Evolutionary conservation across 2,329 filamentous ascomycete genomes (phyloP).

Genomic region (Alternaria infectoria): DNA sequence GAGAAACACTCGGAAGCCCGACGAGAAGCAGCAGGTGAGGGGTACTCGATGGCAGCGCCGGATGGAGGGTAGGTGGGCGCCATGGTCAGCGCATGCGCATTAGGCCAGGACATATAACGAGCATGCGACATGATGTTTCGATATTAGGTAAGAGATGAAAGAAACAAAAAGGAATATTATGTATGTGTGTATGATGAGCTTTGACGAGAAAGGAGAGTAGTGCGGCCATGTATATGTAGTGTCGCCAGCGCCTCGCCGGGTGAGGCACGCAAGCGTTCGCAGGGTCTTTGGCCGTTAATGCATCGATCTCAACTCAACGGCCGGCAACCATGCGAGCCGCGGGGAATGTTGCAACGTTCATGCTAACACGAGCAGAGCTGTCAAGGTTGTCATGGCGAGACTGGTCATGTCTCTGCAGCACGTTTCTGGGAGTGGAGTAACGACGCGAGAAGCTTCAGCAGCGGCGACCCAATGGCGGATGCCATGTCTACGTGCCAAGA

Average conservation of each 20-base stretch:
- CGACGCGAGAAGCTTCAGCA: conserved; percentile 17
- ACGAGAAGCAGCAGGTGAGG: conserved; percentile 41
- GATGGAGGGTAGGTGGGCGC: conserved; percentile 46
- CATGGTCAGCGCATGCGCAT: conserved; percentile 43
- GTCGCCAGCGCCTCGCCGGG: conserved; percentile 9
- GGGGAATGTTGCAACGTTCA: conserved; percentile 29
- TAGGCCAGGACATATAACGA: conserved; percentile 44
- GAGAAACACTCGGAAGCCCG: conserved; percentile 42
- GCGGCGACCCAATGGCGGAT: conserved; percentile 27
- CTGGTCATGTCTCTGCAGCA: conserved; percentile 38
- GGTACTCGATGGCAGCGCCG: conserved; percentile 42
- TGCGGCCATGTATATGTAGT: conserved; percentile 45
- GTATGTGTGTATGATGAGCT: conserved; percentile 32
- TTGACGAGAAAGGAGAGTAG: conserved; percentile 29
- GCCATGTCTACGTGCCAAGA: conserved; percentile 22
- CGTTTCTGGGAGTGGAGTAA: conserved; percentile 23
- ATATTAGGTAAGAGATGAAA: conserved; percentile 12
- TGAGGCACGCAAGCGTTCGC: conserved; percentile 15
- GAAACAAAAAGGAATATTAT: conserved; percentile 37
- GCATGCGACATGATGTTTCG: conserved; percentile 41
- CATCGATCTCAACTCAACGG: conserved; percentile 28
- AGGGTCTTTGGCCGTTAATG: conserved; percentile 25
- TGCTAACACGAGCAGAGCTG: conserved; percentile 25
- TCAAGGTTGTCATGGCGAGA: conserved; percentile 33
- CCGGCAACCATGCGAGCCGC: conserved; percentile 36